Base-by-base conservation (phyloP, 1,284 basidiomycete genomes). In the Uromyces viciae-fabae region DNA sequence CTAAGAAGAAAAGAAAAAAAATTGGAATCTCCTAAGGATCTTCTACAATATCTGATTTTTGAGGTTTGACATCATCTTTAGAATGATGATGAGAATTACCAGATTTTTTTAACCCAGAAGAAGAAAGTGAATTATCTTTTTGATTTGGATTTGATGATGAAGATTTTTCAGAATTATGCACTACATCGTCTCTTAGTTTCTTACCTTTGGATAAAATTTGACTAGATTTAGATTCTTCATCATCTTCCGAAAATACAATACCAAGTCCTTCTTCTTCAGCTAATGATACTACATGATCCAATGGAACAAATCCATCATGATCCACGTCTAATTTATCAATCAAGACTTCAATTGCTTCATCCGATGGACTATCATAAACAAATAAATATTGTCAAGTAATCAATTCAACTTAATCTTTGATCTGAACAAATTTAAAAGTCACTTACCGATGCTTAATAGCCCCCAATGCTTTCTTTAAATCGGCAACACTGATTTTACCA, bases 281-380 rank as follows among this genome's bases (percentile, higher is more conserved):
- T 17, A 87, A 83, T 78, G 85, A 85, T 22, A 87, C 76, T 28
- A 88, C 86, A 58, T 88, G 86, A 56, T 86, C 85, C 19, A 86
- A 56, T 9, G 85, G 85, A 28, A 98, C 94, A 84, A 92, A 95
- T 0, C 96, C 95, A 85, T 99, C 96, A 87, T 94, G 91, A 87
- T 99, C 96, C 4, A 94, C 92, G 86, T 99, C 97, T 83, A 99
- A 88, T 87, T 98, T 98, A 85, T 95, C 91, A 81, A 96, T 91
- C 56, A 99, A 90, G 71, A 90, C 91, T 83, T 93, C 91, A 28
- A 94, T 92, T n/a, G 94, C 91, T 82, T 95, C 93, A 81, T 96
- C 94, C 78, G 94, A 91, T 2, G 95, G 96, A 83, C 89, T 90
- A 17, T 9, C 28, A 60, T 38, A 0, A 49, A 80, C 3, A 15